These are phyloP conservation scores for Puccinia horiana DNA, from an alignment of 1,284 basidiomycete genomes.

Conservation along the genomic window DNA sequence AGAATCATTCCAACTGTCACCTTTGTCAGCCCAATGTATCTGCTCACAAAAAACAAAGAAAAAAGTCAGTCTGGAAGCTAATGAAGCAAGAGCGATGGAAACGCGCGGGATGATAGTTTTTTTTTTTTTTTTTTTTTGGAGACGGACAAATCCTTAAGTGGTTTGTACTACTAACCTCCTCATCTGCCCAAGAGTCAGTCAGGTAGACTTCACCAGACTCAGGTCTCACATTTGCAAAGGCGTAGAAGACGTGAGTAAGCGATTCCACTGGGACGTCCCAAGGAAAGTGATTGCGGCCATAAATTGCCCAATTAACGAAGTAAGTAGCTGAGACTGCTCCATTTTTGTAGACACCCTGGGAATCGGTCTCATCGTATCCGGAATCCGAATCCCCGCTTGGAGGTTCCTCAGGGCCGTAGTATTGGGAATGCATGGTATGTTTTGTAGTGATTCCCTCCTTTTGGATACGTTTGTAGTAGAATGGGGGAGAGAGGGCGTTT, in stretches of 20 bases:
- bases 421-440: constrained; percentile 5
- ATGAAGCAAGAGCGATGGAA: background rate
- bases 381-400: background rate
- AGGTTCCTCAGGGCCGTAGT: background rate
- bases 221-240: constrained; percentile 58
- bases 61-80: background rate
- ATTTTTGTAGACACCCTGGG: background rate
- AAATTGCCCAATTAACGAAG: constrained; percentile 58
- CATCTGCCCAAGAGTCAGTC: constrained; percentile 58
- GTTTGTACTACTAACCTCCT: constrained; percentile 51
- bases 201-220: constrained; percentile 57
- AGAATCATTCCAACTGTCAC: constrained; percentile 56
- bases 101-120: background rate
- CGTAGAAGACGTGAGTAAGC: constrained; percentile 58
- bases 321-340: constrained; percentile 45
- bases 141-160: too few relatives aligned
- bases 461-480: background rate
- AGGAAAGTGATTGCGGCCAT: constrained; percentile 57
- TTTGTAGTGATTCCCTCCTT: background rate
- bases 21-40: constrained; percentile 56
- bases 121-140: too few relatives aligned
- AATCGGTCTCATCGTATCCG: constrained; percentile 17
- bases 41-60: constrained; percentile 43
- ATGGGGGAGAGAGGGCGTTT: background rate
- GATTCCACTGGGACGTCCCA: constrained; percentile 53